phyloP scores from a whole-genome alignment of 371 early-diverging fungal species.

The Mucor circinelloides region DNA sequence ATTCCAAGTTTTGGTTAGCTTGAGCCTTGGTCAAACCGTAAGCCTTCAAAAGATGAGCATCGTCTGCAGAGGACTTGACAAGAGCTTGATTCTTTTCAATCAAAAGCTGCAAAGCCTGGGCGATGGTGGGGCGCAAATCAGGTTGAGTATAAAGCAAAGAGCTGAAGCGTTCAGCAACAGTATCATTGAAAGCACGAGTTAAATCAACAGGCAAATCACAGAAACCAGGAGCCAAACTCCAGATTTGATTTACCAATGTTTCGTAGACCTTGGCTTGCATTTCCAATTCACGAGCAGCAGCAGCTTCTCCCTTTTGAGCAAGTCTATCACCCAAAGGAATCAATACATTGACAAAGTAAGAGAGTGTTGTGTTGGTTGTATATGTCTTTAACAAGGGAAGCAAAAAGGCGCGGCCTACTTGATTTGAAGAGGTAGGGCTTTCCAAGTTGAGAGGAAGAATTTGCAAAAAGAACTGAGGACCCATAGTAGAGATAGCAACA shows the following conservation, averaged over 20 bases:
- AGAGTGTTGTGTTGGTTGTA: conserved; percentile 78
- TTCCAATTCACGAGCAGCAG: conserved; percentile 62
- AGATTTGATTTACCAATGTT: conserved; percentile 87
- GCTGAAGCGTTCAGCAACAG: conserved; percentile 72
- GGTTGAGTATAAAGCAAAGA: conserved; percentile 69
- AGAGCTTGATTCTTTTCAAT: conserved; percentile 69
- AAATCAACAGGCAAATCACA: conserved; percentile 85
- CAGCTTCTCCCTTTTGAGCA: conserved; percentile 63
- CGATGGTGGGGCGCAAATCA: conserved; percentile 81
- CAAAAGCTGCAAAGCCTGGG: conserved; percentile 73
- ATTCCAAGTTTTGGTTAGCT: conserved; percentile 58
- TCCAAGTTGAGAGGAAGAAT: conserved; percentile 90
- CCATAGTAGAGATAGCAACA: conserved; percentile 80
- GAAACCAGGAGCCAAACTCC: conserved; percentile 87
- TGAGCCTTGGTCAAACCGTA: conserved; percentile 61
- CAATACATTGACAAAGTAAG: conserved; percentile 71
- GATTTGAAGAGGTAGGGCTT: conserved; percentile 43
- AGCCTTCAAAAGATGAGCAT: conserved; percentile 54
- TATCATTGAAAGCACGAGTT: conserved; percentile 55
- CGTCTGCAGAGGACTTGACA: conserved; percentile 48
- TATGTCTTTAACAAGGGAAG: conserved; percentile 79
- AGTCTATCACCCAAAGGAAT: conserved; percentile 82
- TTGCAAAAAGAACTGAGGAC: conserved; percentile 77
- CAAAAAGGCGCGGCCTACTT: conserved; percentile 80
- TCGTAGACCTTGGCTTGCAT: conserved; percentile 92